Evolutionary conservation across 1,284 basidiomycete genomes (phyloP).

Genomic region (Moesziomyces parantarcticus): DNA sequence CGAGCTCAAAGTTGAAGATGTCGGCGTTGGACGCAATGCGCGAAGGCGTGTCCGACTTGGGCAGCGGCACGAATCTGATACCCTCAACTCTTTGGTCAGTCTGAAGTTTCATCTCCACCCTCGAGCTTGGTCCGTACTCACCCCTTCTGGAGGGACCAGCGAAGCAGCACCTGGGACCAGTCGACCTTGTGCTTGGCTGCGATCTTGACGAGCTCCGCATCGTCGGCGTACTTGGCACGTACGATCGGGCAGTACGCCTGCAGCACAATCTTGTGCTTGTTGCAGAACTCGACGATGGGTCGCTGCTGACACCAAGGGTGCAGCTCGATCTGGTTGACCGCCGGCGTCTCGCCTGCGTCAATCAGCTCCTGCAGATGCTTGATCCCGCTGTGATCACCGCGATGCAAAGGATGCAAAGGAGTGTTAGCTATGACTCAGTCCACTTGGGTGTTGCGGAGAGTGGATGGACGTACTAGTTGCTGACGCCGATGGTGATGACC

Average conservation of each 20-base stretch:
- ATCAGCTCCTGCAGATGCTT: conserved; percentile 42
- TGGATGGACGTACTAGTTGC: conserved; percentile 23
- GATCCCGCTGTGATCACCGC: conserved; percentile 11
- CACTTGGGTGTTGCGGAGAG: not conserved
- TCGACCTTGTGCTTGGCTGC: conserved; percentile 40
- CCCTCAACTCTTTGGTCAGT: not conserved
- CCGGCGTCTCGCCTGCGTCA: conserved; percentile 23
- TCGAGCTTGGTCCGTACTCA: not conserved
- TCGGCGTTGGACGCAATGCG: conserved; percentile 52
- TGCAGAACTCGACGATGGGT: conserved; percentile 40
- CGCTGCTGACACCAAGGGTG: conserved; percentile 51
- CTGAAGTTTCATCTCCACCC: not conserved
- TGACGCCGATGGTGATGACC: conserved; percentile 37
- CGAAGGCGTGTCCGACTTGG: conserved; percentile 49
- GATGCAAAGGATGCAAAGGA: not conserved
- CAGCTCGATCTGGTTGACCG: conserved; percentile 47
- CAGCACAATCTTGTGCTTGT: conserved; percentile 39
- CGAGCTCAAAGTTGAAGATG: conserved; percentile 41
- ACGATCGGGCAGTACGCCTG: conserved; percentile 52
- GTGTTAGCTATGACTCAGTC: not conserved
- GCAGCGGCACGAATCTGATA: conserved; percentile 33
- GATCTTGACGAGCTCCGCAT: conserved; percentile 29
- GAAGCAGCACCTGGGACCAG: conserved; percentile 45
- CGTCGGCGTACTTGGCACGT: conserved; percentile 31
- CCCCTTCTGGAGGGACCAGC: conserved; percentile 46